These are phyloP conservation scores for Epichloe coenophiala DNA, from an alignment of 2,329 filamentous ascomycete genomes.

Conservation along the genomic window DNA sequence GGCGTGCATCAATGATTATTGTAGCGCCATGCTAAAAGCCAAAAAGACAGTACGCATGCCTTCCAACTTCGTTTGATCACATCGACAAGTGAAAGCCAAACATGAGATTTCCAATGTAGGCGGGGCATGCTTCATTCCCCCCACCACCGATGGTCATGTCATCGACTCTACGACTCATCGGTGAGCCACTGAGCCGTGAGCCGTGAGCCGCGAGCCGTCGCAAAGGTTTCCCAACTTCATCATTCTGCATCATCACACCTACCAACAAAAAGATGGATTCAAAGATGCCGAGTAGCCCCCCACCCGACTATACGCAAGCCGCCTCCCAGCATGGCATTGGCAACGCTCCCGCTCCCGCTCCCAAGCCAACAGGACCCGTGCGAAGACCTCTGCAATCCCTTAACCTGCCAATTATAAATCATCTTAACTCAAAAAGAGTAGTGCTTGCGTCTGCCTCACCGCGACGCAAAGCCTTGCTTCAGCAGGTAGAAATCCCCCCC, in stretches of 20 bases:
- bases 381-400: conserved; percentile 50
- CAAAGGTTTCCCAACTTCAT: background rate
- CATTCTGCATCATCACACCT: conserved; percentile 1
- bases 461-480: conserved; percentile 66
- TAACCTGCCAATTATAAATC: conserved; percentile 63
- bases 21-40: too few relatives aligned
- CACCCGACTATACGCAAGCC: conserved; percentile 32
- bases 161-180: too few relatives aligned
- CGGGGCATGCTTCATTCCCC: too few relatives aligned
- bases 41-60: too few relatives aligned
- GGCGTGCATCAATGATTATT: too few relatives aligned
- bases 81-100: too few relatives aligned
- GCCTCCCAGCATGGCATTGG: conserved; percentile 24
- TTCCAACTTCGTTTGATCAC: too few relatives aligned
- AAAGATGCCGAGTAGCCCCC: conserved; percentile 16
- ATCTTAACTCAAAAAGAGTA: conserved; percentile 65
- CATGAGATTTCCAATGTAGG: too few relatives aligned
- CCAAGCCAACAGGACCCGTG: conserved; percentile 19
- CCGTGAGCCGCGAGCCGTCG: background rate
- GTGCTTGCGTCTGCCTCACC: conserved; percentile 88
- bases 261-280: background rate
- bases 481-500: conserved; percentile 35
- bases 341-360: conserved; percentile 11
- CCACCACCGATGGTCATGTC: too few relatives aligned
- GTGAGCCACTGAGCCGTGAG: background rate